These are phyloP conservation scores for Fonsecaea nubica DNA, from an alignment of 2,329 filamentous ascomycete genomes.

Conservation along the genomic window DNA sequence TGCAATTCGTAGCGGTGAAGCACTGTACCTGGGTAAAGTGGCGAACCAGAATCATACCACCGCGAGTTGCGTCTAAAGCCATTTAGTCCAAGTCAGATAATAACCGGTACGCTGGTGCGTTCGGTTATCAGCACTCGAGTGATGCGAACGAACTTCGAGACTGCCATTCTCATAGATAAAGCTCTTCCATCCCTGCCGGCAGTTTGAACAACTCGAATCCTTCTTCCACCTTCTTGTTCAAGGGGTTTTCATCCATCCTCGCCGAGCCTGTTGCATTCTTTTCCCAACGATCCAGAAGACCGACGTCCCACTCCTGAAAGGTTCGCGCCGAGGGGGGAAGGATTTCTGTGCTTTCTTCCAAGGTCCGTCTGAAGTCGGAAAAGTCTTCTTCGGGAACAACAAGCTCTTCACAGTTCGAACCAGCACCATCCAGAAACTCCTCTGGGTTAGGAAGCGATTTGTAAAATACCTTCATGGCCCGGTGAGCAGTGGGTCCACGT, in stretches of 20 bases:
- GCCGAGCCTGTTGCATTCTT: slow-evolving; percentile 35
- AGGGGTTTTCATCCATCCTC: slow-evolving; percentile 38
- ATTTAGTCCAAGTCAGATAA: neutral
- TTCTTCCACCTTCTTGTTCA: slow-evolving; percentile 36
- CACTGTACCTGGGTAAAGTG: neutral
- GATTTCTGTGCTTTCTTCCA: slow-evolving; percentile 51
- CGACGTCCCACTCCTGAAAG: slow-evolving; percentile 64
- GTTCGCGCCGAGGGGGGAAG: slow-evolving; percentile 58
- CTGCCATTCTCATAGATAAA: slow-evolving; percentile 25
- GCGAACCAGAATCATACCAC: neutral
- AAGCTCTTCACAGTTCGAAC: slow-evolving; percentile 57
- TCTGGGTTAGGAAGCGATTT: slow-evolving; percentile 47
- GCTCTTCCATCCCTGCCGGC: slow-evolving; percentile 33
- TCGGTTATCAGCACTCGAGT: neutral
- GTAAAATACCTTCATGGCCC: slow-evolving; percentile 66
- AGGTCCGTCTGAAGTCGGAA: slow-evolving; percentile 43
- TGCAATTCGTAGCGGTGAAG: neutral
- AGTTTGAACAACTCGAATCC: slow-evolving; percentile 36
- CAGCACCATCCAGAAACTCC: slow-evolving; percentile 46
- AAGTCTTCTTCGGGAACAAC: slow-evolving; percentile 44
- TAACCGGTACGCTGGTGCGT: neutral
- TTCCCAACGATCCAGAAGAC: slow-evolving; percentile 57
- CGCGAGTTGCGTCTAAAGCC: neutral
- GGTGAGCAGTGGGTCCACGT: slow-evolving; percentile 45
- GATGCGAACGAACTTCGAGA: neutral